Evolutionary conservation across 2,329 filamentous ascomycete genomes (phyloP).

Genomic region (Sarocladiaceae sp.): DNA sequence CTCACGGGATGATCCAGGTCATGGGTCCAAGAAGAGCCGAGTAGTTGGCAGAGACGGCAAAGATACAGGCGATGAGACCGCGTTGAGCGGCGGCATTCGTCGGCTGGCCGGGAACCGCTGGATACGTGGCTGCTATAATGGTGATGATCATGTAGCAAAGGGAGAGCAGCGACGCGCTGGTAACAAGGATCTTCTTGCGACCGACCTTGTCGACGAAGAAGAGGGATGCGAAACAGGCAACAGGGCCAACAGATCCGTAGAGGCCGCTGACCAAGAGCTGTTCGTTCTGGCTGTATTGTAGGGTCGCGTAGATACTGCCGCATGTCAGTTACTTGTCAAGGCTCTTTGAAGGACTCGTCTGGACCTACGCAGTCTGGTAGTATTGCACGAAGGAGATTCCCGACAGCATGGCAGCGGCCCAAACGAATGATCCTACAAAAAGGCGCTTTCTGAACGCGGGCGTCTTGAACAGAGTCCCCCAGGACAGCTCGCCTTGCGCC

Average conservation of each 20-base stretch:
- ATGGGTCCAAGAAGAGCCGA: constrained; percentile 33
- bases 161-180: constrained; percentile 28
- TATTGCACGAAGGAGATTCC: constrained; percentile 37
- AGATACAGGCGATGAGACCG: constrained; percentile 33
- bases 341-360: neutral
- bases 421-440: constrained; percentile 33
- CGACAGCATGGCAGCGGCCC: constrained; percentile 34
- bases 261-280: constrained; percentile 33
- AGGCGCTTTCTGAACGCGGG: constrained; percentile 28
- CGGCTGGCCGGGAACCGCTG: constrained; percentile 26
- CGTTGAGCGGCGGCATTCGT: constrained; percentile 31
- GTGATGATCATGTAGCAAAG: constrained; percentile 33
- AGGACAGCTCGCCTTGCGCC: constrained; percentile 19
- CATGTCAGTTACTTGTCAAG: neutral
- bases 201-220: constrained; percentile 33
- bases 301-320: constrained; percentile 29
- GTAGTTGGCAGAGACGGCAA: constrained; percentile 21
- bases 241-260: constrained; percentile 30
- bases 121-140: constrained; percentile 29
- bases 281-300: constrained; percentile 28
- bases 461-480: constrained; percentile 26
- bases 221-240: constrained; percentile 29
- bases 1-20: constrained; percentile 37
- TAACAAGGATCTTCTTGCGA: constrained; percentile 29
- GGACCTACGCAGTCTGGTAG: constrained; percentile 27